These are phyloP conservation scores for Fomitopsis pinicola DNA, from an alignment of 1,284 basidiomycete genomes.

Conservation along the genomic window DNA sequence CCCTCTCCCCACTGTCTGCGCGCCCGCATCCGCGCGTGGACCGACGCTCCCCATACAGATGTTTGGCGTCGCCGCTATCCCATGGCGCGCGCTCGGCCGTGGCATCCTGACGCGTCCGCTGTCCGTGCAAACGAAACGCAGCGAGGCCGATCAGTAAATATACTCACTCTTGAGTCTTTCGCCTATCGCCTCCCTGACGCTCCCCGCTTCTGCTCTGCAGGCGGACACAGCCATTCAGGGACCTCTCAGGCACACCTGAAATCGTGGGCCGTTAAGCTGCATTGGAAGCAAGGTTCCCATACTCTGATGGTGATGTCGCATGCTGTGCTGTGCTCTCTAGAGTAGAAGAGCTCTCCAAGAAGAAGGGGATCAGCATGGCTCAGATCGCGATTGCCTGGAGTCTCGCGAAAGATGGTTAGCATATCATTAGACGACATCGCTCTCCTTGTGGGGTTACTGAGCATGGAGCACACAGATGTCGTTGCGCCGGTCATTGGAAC, in stretches of 20 bases:
- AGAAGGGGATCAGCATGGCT: constrained; percentile 26
- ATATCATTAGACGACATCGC: no score
- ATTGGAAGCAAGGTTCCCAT: background rate
- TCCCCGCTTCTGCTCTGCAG: background rate
- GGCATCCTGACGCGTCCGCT: constrained; percentile 33
- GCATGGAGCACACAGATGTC: constrained; percentile 25
- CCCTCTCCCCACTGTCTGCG: background rate
- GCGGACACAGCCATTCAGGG: constrained; percentile 13
- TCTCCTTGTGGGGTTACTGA: no score
- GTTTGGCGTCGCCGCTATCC: constrained; percentile 36
- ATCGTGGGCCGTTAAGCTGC: constrained; percentile 12
- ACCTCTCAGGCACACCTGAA: constrained; percentile 6
- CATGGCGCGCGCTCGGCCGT: constrained; percentile 38
- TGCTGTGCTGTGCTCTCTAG: constrained; percentile 7
- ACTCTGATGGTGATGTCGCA: no score
- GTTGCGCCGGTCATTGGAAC: constrained; percentile 52
- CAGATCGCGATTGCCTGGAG: constrained; percentile 32
- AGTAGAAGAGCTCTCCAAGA: constrained; percentile 40
- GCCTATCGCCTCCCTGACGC: background rate
- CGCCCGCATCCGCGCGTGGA: background rate
- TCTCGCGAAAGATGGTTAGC: constrained; percentile 31
- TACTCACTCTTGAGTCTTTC: background rate
- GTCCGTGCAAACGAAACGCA: constrained; percentile 21
- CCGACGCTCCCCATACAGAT: constrained; percentile 7
- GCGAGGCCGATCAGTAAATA: constrained; percentile 15